Base-by-base conservation (phyloP, 2,329 filamentous ascomycete genomes). In the Ophiosphaerella korrae region DNA sequence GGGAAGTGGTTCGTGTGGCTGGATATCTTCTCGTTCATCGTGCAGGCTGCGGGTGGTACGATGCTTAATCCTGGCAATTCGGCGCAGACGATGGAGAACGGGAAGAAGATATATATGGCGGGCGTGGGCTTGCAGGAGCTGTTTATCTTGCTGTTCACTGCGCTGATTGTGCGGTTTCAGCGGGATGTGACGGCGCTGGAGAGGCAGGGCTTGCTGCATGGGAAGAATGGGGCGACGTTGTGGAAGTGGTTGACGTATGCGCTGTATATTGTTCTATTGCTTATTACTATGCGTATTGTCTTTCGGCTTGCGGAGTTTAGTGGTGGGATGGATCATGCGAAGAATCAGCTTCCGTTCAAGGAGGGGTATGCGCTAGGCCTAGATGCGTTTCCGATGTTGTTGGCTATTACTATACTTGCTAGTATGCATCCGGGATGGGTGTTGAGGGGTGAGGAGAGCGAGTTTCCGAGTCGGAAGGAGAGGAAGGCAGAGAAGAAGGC, bases 271-370 rank as follows among this genome's bases (percentile, higher is more conserved):
- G 64, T 64, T 0, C 63, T 82, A 9, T 52, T 55, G 0, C 67
- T 80, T 31, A 80, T 82, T 52, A 77, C 77, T 0, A 56, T 66
- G 24, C 81, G 84, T 31, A 86, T 87, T 64, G 78, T 85, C 55
- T 88, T 81, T 69, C 82, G 84, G 26, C 74, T 88, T 2, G 68
- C 76, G 45, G 83, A 88, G 64, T 87, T 82, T 60, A 74, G 76
- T 0, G 71, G 74, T 3, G 81, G 80, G 9, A 61, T 79, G 16
- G 67, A 70, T 35, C 41, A 54, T 1, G 57, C 68, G n/a, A 33
- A 41, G 13, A 82, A 80, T 60, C 70, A 73, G 0, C 70, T 83
- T 16, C 76, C 80, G 0, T 76, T 68, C 36, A 74, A 83, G 53
- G 82, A 85, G 58, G 75, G 63, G 3, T 87, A 82, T 63, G 75